Evolutionary conservation across 2,329 filamentous ascomycete species (phyloP), one percentile per base, ranked within the genome.

Genomic region (Fusarium palustre): DNA sequence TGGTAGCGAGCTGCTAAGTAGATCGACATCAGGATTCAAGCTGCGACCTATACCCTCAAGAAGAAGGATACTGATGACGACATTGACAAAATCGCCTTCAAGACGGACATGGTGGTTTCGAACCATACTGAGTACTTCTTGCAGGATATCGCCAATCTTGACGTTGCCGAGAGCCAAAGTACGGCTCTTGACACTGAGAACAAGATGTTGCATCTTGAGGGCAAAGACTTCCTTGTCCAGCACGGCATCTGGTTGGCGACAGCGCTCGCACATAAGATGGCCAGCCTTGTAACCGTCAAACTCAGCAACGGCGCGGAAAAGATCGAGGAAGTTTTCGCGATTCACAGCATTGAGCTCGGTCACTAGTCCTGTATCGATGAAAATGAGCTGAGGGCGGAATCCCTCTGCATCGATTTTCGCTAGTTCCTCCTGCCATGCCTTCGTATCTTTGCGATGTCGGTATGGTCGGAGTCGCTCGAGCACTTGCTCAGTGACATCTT

Each of bases 21-120:
- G 84, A 80, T 99, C 96, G 47, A 97, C 83, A 55, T 95, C 85
- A 0, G 96, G 95, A 77, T 98, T 91, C 18, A 99, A 81, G 62
- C 86, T 93, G 65, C 96, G 87, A 0, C 96, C 96, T 75, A 98
- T 99, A 9, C 96, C 96, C 78, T 99, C 96, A 2, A 99, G 85
- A 3, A 99, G 85, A 34, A 99, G 82, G 55, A 98, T 97, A 63
- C 93, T 97, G 61, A 99, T 91, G 31, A 99, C 95, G 7, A 99
- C 96, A 76, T 99, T 99, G 77, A 99, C 94, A 77, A 98, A 99
- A 78, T 99, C 96, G 11, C 96, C 96, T 79, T 99, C 96, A 52
- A 99, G 87, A 11, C 96, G 87, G 6, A 99, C 96, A 76, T 99
- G 96, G 78, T 99, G 96, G 12, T 85, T 83, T 57, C 96, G 89